Conservation (phyloP, 2,329 filamentous ascomycete species). For the Ophiostoma piceae region DNA sequence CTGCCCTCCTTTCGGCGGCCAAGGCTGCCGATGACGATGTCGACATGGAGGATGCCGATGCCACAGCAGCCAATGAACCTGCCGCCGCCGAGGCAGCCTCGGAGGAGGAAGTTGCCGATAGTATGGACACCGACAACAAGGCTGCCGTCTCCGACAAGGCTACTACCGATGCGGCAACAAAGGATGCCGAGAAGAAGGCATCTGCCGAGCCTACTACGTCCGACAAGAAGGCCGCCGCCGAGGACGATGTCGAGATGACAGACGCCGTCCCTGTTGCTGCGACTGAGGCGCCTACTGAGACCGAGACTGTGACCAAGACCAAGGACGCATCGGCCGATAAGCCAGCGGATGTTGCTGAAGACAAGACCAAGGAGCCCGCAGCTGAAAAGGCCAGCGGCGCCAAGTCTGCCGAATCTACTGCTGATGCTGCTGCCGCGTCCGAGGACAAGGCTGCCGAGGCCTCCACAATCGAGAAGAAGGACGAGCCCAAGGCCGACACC, state of each 20-base stretch:
- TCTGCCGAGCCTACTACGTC: not conserved
- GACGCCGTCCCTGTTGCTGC: not conserved
- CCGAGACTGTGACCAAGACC: not conserved
- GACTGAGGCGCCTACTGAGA: not conserved
- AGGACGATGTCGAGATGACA: slow-evolving; percentile 33
- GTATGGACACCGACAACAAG: slow-evolving; percentile 2
- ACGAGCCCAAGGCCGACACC: not conserved
- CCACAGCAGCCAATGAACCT: not conserved
- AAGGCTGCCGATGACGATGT: slow-evolving; percentile 8
- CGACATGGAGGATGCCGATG: slow-evolving; percentile 5
- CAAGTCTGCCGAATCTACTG: not conserved
- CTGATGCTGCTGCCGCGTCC: not conserved
- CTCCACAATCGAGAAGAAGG: not conserved
- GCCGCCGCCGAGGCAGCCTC: not conserved
- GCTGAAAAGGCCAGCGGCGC: not conserved
- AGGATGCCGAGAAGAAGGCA: slow-evolving; percentile 2
- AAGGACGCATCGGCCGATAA: not conserved
- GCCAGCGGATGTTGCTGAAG: not conserved
- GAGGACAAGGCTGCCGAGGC: not conserved
- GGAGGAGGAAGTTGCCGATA: not conserved
- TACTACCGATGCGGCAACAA: not conserved
- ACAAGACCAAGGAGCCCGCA: not conserved
- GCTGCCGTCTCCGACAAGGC: not conserved
- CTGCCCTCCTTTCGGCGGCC: not conserved
- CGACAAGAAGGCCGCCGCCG: not conserved